Percentiles rank a stretch among this genome's conserved stretches.
phyloP scores from a whole-genome alignment of 2,329 filamentous ascomycete species.

The Arthrobotrys musiformis region DNA sequence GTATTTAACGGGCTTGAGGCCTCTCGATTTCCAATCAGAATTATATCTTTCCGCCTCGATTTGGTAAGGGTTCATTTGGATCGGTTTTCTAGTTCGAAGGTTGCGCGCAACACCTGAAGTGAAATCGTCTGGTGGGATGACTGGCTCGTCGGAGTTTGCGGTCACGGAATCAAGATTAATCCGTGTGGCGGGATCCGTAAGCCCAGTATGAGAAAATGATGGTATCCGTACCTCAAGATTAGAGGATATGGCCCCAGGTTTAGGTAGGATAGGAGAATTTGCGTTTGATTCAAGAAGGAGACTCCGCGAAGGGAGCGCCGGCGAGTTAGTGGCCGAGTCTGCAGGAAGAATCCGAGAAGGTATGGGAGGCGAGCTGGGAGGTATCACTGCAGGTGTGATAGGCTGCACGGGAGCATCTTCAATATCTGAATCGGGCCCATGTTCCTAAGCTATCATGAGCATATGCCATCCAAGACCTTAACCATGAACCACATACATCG shows the following conservation, averaged over 20 bases:
- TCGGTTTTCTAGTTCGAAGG: slow-evolving; percentile 59
- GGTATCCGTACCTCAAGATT: slow-evolving; percentile 25
- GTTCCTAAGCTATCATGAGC: slow-evolving; percentile 21
- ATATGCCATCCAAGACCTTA: neutral
- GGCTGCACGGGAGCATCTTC: slow-evolving; percentile 5
- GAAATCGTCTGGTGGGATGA: slow-evolving; percentile 33
- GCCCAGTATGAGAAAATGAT: slow-evolving; percentile 5
- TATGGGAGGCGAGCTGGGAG: slow-evolving; percentile 43
- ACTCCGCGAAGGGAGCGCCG: slow-evolving; percentile 1
- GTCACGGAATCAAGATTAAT: slow-evolving; percentile 6
- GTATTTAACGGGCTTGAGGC: slow-evolving; percentile 58
- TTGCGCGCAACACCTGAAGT: slow-evolving; percentile 54
- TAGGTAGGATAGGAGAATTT: slow-evolving; percentile 21
- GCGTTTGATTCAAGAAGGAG: neutral
- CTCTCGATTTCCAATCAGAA: slow-evolving; percentile 57
- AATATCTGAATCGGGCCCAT: slow-evolving; percentile 43
- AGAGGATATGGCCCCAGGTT: slow-evolving; percentile 14
- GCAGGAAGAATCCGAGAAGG: neutral
- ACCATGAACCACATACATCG: slow-evolving; percentile 16
- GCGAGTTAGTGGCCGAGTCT: neutral
- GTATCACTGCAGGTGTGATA: neutral
- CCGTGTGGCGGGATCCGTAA: slow-evolving; percentile 27
- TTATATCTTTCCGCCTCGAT: slow-evolving; percentile 58
- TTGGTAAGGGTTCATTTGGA: slow-evolving; percentile 59
- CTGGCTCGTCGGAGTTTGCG: slow-evolving; percentile 25